These are phyloP conservation scores for Ceratobasidium sp. DNA, from an alignment of 1,284 basidiomycete species.

Conservation along the genomic window DNA sequence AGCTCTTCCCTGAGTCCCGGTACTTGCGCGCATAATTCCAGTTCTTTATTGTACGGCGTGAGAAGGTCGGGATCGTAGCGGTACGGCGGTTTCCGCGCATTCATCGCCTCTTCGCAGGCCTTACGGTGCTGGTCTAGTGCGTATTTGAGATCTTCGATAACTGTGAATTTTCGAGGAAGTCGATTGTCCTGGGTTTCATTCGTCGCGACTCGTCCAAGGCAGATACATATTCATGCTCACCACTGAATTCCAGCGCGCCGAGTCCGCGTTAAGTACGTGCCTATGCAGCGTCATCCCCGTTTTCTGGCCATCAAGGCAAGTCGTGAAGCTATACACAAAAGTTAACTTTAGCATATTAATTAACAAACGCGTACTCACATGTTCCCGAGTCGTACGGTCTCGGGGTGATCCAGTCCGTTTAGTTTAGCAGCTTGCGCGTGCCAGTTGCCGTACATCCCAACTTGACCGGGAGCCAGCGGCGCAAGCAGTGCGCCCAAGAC, in stretches of 20 bases:
- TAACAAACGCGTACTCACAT: conserved; percentile 1
- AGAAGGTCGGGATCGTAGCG: conserved; percentile 13
- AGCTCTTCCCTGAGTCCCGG: conserved; percentile 54
- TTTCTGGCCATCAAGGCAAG: conserved; percentile 34
- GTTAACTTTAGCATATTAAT: background rate
- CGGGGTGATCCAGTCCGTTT: conserved; percentile 22
- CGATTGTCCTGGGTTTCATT: background rate
- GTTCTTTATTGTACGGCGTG: conserved; percentile 52
- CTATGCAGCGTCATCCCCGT: conserved; percentile 12
- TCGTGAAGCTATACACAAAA: background rate
- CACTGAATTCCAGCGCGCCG: conserved; percentile 21
- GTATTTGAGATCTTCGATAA: conserved; percentile 35
- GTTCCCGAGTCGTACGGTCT: conserved; percentile 34
- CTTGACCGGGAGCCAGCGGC: conserved; percentile 22
- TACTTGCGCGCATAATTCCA: conserved; percentile 62
- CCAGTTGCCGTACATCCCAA: conserved; percentile 43
- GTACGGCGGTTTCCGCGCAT: background rate
- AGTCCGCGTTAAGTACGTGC: background rate
- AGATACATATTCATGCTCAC: background rate
- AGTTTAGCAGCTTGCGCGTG: conserved; percentile 10
- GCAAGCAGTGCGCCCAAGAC: conserved; percentile 25
- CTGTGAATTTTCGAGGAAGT: background rate
- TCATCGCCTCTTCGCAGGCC: conserved; percentile 9
- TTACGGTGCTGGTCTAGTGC: conserved; percentile 3
- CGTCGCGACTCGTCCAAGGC: background rate